phyloP scores from a whole-genome alignment of 768 basidiomycete genomes.

The Scleroderma citrinum region DNA sequence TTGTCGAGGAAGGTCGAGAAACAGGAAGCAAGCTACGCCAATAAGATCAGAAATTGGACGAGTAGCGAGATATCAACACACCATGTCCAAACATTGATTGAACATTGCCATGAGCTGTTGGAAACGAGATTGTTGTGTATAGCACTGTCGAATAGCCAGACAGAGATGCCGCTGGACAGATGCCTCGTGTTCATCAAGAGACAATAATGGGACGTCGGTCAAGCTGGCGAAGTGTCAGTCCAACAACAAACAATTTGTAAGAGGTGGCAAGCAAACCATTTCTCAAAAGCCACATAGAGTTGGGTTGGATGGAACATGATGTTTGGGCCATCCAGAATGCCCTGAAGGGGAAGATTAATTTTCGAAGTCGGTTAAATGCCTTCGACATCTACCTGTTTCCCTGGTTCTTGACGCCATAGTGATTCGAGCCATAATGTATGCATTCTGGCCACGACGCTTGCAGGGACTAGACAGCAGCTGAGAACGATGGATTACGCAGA shows the following conservation, averaged over 20 bases:
- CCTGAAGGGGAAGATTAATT: constrained; percentile 13
- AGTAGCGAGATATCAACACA: constrained; percentile 20
- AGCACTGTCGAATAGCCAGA: constrained; percentile 36
- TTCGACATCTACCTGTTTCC: constrained; percentile 6
- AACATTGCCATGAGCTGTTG: constrained; percentile 38
- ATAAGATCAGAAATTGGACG: constrained; percentile 3
- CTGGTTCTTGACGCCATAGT: constrained; percentile 35
- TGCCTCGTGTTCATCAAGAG: constrained; percentile 34
- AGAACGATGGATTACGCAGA: not conserved
- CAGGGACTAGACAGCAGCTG: constrained; percentile 21
- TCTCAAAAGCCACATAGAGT: constrained; percentile 31
- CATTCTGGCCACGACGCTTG: constrained; percentile 27
- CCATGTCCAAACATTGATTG: constrained; percentile 37
- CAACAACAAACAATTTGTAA: not conserved
- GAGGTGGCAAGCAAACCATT: constrained; percentile 32
- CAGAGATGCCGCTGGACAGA: constrained; percentile 34
- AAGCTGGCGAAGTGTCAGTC: constrained; percentile 28
- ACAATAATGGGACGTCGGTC: constrained; percentile 33
- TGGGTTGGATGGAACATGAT: constrained; percentile 41
- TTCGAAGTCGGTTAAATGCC: not conserved
- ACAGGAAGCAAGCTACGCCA: constrained; percentile 37
- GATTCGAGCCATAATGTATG: constrained; percentile 47
- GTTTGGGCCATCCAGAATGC: constrained; percentile 28
- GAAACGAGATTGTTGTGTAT: constrained; percentile 32
- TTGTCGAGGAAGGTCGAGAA: constrained; percentile 38